These are phyloP conservation scores for Lichtheimia corymbifera DNA, from an alignment of 371 early-diverging fungal species.

Conservation along the genomic window DNA sequence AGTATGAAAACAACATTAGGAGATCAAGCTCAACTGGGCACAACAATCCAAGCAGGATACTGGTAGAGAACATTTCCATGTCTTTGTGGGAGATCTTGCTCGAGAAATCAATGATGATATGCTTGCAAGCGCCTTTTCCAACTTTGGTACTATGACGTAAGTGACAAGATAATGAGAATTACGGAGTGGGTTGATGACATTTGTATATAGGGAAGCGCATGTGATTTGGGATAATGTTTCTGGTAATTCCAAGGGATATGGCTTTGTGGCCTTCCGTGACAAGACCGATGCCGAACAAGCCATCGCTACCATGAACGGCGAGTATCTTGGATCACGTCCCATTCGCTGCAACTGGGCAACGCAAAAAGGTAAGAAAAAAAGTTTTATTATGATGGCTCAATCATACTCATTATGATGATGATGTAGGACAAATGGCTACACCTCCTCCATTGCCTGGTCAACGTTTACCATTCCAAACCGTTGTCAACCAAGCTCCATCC, in stretches of 20 bases:
- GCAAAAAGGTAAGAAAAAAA: slow-evolving; percentile 39
- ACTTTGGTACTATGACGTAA: slow-evolving; percentile 64
- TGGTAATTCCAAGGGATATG: slow-evolving; percentile 82
- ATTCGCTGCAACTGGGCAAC: slow-evolving; percentile 77
- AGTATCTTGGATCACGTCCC: slow-evolving; percentile 61
- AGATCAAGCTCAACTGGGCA: slow-evolving; percentile 55
- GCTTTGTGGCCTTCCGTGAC: slow-evolving; percentile 83
- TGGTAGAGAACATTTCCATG: slow-evolving; percentile 68
- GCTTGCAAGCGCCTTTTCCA: slow-evolving; percentile 68
- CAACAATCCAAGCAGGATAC: slow-evolving; percentile 53
- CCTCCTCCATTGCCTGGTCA: slow-evolving; percentile 58
- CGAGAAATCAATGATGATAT: slow-evolving; percentile 82
- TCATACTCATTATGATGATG: neutral
- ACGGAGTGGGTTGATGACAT: neutral
- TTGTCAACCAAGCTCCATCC: slow-evolving; percentile 71
- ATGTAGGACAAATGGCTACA: slow-evolving; percentile 48
- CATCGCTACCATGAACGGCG: slow-evolving; percentile 87
- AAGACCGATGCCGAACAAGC: slow-evolving; percentile 81
- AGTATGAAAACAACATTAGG: slow-evolving; percentile 21
- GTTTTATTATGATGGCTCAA: neutral
- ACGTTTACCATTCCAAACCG: slow-evolving; percentile 67
- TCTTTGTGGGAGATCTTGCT: slow-evolving; percentile 86
- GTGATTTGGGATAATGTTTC: slow-evolving; percentile 80
- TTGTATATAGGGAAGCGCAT: slow-evolving; percentile 36
- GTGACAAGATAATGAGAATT: slow-evolving; percentile 18